These are phyloP conservation scores for Paraleonurus japonicus DNA, from an alignment of 257 asterid species.

Conservation along the genomic window DNA sequence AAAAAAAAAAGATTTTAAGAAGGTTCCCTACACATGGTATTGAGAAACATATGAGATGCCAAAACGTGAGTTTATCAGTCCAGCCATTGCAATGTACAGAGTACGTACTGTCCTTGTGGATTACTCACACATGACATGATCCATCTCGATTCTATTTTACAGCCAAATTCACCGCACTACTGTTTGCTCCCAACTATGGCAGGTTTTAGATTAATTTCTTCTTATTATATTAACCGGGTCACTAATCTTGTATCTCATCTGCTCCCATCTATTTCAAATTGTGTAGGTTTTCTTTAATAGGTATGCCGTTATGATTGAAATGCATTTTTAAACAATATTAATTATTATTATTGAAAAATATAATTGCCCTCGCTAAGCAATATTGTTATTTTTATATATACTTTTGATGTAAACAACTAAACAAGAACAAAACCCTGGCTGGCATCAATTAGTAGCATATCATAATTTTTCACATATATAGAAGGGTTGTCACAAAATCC, in stretches of 20 bases:
- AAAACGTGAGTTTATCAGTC: slow-evolving; percentile 9
- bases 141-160: slow-evolving; percentile 22
- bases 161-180: slow-evolving; percentile 14
- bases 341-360: too few species aligned
- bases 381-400: too few species aligned
- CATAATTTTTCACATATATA: not conserved
- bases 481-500: not conserved
- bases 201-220: not conserved
- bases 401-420: too few species aligned
- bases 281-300: too few species aligned
- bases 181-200: slow-evolving; percentile 20
- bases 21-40: slow-evolving; percentile 27
- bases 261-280: not conserved
- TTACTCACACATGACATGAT: slow-evolving; percentile 24
- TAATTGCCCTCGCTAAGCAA: too few species aligned
- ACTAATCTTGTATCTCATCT: not conserved
- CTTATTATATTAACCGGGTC: not conserved
- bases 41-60: slow-evolving; percentile 20
- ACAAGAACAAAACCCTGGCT: too few species aligned
- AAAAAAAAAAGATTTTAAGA: not conserved
- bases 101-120: slow-evolving; percentile 16
- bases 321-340: too few species aligned
- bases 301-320: too few species aligned
- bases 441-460: too few species aligned
- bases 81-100: slow-evolving; percentile 7